phyloP scores from a whole-genome alignment of 2,329 filamentous ascomycete species.

The Exserohilum turcica region DNA sequence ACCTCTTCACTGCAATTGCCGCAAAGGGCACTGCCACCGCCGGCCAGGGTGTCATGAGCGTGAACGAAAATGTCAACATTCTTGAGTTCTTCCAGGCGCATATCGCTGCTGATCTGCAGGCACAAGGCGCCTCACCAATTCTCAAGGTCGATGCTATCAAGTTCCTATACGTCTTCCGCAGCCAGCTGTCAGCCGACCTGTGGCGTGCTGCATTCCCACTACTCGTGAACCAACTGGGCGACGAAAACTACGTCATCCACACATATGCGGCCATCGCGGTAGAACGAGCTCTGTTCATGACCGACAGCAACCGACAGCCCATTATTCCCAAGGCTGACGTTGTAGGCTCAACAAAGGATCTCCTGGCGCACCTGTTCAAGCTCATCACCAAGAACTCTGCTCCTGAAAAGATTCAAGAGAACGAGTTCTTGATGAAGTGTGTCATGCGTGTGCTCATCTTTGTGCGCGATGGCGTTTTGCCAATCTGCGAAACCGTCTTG shows the following conservation, averaged over 20 bases:
- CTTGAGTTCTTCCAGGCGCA: conserved; percentile 94
- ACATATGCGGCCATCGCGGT: conserved; percentile 96
- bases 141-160: conserved; percentile 98
- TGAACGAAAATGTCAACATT: conserved; percentile 81
- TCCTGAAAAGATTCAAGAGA: conserved; percentile 94
- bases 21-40: conserved; percentile 88
- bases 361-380: conserved; percentile 87
- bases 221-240: conserved; percentile 87
- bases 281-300: conserved; percentile 87
- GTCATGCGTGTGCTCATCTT: conserved; percentile 98
- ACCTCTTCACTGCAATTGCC: conserved; percentile 91
- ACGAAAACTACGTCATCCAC: conserved; percentile 93
- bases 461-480: conserved; percentile 78
- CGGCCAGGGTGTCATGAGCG: conserved; percentile 85
- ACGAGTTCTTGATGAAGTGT: conserved; percentile 98
- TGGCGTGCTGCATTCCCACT: conserved; percentile 90
- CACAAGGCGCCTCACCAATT: conserved; percentile 75
- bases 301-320: conserved; percentile 73
- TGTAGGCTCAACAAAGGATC: conserved; percentile 79
- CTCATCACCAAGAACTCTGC: conserved; percentile 84
- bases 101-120: conserved; percentile 84
- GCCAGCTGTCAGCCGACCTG: conserved; percentile 87
- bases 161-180: conserved; percentile 95
- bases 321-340: conserved; percentile 82
- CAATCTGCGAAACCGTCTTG: conserved; percentile 77